Evolutionary conservation across 2,329 filamentous ascomycete genomes (phyloP), one percentile per base, ranked within the genome.

Genomic region (Alternaria postmessia): DNA sequence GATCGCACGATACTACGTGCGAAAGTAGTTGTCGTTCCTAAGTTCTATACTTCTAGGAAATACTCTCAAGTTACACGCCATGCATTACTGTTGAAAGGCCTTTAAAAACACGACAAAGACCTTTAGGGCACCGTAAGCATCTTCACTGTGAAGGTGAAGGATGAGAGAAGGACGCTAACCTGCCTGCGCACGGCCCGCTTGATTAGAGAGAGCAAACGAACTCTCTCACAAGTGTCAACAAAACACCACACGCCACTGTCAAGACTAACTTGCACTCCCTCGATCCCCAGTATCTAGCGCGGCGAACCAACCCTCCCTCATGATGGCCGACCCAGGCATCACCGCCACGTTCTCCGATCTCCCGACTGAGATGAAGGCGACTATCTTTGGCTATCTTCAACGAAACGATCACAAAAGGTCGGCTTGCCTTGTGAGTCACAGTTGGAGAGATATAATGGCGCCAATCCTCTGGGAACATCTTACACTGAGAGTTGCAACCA

Each of bases 51-150:
- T 32, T 9, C 30, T 32, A 32, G 30, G 11, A 12, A 9, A 12
- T 12, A 32, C 9, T 32, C 30, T 0, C 0, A 32, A 32, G 30
- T 4, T 32, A 32, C 4, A 9, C 0, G 9, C 32, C 14, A 14
- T 34, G 32, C 0, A 3, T 34, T 5, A 16, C 32, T 16, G 12
- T 34, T 16, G 6, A 6, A 0, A 34, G 12, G 5, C 12, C 11
- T 14, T 7, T 16, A 1, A 16, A 16, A 16, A 34, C 0, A 34
- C 0, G 0, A 34, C 32, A 16, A 14, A 0, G 3, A 34, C 14
- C 32, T 34, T 1, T 34, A 34, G 32, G 32, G 14, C 32, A 34
- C 0, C 12, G 12, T 34, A 34, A 14, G 11, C 4, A 5, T 14
- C 32, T 34, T 34, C 32, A 34, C 32, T 14, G 30, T 32, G 32